These are phyloP conservation scores for Leishmania aethiopica DNA, from an alignment of 208 protist genomes.

Conservation along the genomic window DNA sequence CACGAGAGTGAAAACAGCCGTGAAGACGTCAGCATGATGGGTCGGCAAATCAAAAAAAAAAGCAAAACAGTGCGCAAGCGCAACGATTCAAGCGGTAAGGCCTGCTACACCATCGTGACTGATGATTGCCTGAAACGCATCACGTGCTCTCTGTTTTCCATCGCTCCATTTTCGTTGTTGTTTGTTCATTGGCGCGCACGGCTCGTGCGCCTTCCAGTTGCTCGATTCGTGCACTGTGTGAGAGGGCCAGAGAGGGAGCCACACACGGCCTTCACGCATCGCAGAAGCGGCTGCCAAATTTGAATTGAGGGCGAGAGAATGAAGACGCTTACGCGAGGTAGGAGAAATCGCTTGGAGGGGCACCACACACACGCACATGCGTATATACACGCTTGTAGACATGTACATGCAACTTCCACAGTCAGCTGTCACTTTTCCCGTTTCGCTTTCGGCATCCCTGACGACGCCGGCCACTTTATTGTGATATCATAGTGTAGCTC, in stretches of 20 bases:
- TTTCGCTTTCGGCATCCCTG: background rate
- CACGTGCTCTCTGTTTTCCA: background rate
- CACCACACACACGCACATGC: background rate
- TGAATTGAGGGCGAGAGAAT: background rate
- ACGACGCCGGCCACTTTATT: background rate
- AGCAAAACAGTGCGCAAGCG: background rate
- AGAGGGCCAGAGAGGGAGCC: background rate
- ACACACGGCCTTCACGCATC: background rate
- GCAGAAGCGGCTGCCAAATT: background rate
- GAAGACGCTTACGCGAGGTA: background rate
- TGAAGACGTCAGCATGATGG: background rate
- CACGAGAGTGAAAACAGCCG: background rate
- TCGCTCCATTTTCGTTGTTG: background rate
- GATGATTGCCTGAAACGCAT: background rate
- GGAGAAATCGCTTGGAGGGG: background rate
- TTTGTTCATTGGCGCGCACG: background rate
- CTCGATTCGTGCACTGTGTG: background rate
- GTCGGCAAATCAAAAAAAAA: background rate
- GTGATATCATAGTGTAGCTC: background rate
- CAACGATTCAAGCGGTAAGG: background rate
- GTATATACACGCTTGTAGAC: background rate
- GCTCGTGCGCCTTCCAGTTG: background rate
- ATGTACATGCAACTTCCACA: background rate
- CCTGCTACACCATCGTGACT: background rate
- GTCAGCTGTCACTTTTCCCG: background rate